These are phyloP conservation scores for Hemileccinum rubropunctum DNA, from an alignment of 768 basidiomycete genomes.

Conservation along the genomic window DNA sequence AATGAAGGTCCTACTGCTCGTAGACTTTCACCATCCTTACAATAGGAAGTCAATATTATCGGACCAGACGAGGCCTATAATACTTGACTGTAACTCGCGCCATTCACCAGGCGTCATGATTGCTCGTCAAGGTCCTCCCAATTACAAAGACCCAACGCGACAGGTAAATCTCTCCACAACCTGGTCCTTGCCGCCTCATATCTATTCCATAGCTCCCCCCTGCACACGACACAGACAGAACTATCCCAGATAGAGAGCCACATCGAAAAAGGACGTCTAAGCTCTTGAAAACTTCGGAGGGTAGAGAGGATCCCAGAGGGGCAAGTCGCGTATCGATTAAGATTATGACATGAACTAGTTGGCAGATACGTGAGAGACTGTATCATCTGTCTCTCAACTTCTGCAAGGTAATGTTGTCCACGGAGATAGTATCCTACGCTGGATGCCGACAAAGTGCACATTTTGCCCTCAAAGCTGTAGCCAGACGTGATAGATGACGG, in stretches of 20 bases:
- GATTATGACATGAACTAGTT: not conserved
- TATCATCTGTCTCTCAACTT: not conserved
- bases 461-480: slow-evolving; percentile 4
- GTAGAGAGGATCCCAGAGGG: not conserved
- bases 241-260: slow-evolving; percentile 4
- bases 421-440: slow-evolving; percentile 1
- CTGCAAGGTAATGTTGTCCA: not conserved
- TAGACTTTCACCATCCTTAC: too few relatives aligned
- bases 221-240: not conserved
- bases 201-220: not conserved
- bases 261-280: not conserved
- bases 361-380: not conserved
- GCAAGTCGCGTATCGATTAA: too few relatives aligned
- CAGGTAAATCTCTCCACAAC: slow-evolving; percentile 3
- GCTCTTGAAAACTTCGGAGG: not conserved
- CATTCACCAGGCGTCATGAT: too few relatives aligned
- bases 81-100: too few relatives aligned
- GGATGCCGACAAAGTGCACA: not conserved
- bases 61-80: too few relatives aligned
- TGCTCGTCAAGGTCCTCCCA: slow-evolving; percentile 9
- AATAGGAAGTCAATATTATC: too few relatives aligned
- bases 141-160: not conserved
- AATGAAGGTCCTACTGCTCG: too few relatives aligned
- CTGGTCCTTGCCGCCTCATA: not conserved
- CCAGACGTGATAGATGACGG: slow-evolving; percentile 3